Percentiles rank a stretch among this genome's conserved stretches.
Conservation (phyloP, 2,329 filamentous ascomycete species). For the Claviceps paspali region DNA sequence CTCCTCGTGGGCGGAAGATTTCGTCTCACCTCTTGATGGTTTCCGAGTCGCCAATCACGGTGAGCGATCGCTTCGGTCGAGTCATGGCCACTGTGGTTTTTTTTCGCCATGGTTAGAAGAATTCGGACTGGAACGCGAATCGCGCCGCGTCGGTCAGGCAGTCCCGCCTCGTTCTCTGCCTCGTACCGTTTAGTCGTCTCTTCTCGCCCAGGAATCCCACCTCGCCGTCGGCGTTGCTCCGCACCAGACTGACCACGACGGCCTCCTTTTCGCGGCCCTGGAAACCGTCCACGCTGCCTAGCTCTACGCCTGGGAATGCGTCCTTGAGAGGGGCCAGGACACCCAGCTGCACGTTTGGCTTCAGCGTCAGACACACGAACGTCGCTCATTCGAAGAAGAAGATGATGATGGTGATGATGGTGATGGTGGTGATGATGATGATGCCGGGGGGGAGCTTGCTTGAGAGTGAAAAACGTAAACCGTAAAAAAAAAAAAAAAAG, state of each 20-base stretch:
- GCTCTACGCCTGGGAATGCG: slow-evolving; percentile 66
- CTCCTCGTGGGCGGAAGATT: too few species aligned
- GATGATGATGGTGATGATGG: too few species aligned
- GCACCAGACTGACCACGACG: slow-evolving; percentile 81
- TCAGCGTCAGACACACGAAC: slow-evolving; percentile 5
- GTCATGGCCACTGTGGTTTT: slow-evolving; percentile 82
- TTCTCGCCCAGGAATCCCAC: slow-evolving; percentile 91
- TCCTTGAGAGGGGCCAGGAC: slow-evolving; percentile 70
- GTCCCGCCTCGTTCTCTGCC: too few species aligned
- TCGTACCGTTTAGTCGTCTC: slow-evolving; percentile 74
- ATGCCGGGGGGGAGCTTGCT: too few species aligned
- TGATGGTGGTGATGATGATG: too few species aligned
- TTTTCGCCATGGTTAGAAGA: neutral
- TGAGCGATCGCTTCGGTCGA: slow-evolving; percentile 76
- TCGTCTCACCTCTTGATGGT: slow-evolving; percentile 68
- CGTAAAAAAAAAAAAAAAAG: neutral
- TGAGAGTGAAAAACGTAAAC: too few species aligned
- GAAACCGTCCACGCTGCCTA: slow-evolving; percentile 96
- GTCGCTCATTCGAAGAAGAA: too few species aligned
- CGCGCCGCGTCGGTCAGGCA: too few species aligned
- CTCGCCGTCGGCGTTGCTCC: slow-evolving; percentile 74
- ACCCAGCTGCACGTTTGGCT: slow-evolving; percentile 40
- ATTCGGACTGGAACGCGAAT: too few species aligned
- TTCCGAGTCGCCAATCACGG: slow-evolving; percentile 85
- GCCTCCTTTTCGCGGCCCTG: slow-evolving; percentile 96